Conservation (phyloP, 1,284 basidiomycete genomes). For the Cutaneotrichosporon cavernicola region DNA sequence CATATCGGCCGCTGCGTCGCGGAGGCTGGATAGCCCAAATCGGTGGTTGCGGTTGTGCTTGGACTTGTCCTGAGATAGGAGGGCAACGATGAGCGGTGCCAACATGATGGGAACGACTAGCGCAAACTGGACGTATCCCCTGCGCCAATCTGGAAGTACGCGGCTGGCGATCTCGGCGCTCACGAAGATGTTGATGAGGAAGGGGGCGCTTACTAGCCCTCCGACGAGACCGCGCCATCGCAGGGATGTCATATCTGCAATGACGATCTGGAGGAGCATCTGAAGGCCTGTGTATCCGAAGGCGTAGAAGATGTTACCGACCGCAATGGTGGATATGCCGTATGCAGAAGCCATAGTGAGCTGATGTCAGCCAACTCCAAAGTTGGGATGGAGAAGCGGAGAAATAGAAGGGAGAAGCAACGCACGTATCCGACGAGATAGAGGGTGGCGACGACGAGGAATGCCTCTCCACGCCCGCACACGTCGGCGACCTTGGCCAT, state of each 20-base stretch:
- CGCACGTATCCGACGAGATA: conserved; percentile 59
- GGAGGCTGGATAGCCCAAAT: neutral
- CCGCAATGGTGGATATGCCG: conserved; percentile 58
- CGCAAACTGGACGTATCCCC: conserved; percentile 64
- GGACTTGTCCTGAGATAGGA: conserved; percentile 43
- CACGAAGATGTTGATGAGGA: conserved; percentile 61
- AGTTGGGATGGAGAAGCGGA: conserved; percentile 8
- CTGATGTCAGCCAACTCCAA: conserved; percentile 54
- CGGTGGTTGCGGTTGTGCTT: neutral
- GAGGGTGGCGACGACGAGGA: conserved; percentile 59
- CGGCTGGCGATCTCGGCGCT: conserved; percentile 67
- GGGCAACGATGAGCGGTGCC: conserved; percentile 45
- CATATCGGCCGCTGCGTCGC: conserved; percentile 32
- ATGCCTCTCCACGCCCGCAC: conserved; percentile 59
- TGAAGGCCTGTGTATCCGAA: conserved; percentile 62
- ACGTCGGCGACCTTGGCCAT: conserved; percentile 77
- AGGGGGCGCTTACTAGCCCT: conserved; percentile 65
- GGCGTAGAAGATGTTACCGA: conserved; percentile 20
- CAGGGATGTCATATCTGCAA: conserved; percentile 75
- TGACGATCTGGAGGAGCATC: conserved; percentile 70
- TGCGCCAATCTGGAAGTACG: conserved; percentile 60
- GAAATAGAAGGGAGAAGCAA: conserved; percentile 25
- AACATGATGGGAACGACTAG: conserved; percentile 50
- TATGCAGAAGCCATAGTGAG: conserved; percentile 67
- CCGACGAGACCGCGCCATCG: conserved; percentile 72